phyloP scores from a whole-genome alignment of 306 rosid genomes.

The Begonia loranthoides region DNA sequence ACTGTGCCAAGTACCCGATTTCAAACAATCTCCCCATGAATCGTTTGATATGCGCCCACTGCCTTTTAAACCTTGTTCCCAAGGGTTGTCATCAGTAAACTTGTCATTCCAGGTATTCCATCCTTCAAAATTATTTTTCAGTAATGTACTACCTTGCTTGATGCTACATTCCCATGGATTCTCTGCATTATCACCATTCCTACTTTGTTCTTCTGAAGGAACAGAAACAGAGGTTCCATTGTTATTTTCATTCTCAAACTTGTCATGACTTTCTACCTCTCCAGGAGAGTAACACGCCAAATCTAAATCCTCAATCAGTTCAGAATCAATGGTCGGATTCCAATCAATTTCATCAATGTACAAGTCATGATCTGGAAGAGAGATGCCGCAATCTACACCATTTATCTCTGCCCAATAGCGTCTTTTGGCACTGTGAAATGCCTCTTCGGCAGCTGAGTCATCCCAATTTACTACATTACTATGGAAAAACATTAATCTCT shows the following conservation, averaged over 20 bases:
- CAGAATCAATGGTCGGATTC: conserved; percentile 46
- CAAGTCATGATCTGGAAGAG: conserved; percentile 39
- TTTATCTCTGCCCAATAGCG: conserved; percentile 54
- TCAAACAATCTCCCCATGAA: conserved; percentile 26
- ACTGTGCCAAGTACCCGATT: background rate
- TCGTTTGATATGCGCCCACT: conserved; percentile 21
- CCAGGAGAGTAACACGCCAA: conserved; percentile 25
- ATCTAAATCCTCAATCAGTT: conserved; percentile 55
- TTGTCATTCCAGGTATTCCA: conserved; percentile 7
- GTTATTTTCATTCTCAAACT: conserved; percentile 19
- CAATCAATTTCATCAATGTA: conserved; percentile 60
- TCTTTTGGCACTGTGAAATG: conserved; percentile 59
- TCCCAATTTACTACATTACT: conserved; percentile 44
- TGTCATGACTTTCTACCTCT: conserved; percentile 24
- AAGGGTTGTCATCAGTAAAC: conserved; percentile 24
- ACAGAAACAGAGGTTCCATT: conserved; percentile 21
- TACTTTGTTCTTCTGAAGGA: conserved; percentile 14
- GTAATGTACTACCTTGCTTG: conserved; percentile 8
- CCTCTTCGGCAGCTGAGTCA: conserved; percentile 64
- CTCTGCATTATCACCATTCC: conserved; percentile 11
- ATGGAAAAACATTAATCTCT: conserved; percentile 30
- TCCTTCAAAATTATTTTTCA: conserved; percentile 1
- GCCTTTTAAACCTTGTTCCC: conserved; percentile 22
- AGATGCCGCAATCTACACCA: conserved; percentile 23
- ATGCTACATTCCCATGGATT: conserved; percentile 35